phyloP scores from a whole-genome alignment of 2,329 filamentous ascomycete species.

The Diaporthe sp. region DNA sequence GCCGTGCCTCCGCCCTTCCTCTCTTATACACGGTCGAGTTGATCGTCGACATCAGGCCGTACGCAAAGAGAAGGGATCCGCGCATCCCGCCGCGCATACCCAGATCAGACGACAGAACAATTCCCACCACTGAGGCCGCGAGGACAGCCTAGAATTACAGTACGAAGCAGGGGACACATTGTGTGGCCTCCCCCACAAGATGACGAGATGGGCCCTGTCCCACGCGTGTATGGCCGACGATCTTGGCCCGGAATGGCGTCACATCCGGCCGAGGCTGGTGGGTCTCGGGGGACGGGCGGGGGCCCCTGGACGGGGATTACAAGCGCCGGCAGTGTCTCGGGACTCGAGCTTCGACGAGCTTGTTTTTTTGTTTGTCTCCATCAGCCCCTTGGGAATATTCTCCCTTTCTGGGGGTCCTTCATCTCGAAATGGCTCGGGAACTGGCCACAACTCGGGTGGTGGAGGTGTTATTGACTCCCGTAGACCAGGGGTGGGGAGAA shows the following conservation, averaged over 20 bases:
- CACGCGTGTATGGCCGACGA: slow-evolving; percentile 1
- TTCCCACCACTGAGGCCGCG: slow-evolving; percentile 13
- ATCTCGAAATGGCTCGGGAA: slow-evolving; percentile 7
- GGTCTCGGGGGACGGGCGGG: background rate
- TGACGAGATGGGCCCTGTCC: slow-evolving; percentile 15
- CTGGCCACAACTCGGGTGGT: slow-evolving; percentile 11
- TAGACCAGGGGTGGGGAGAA: background rate
- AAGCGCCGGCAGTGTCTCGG: slow-evolving; percentile 7
- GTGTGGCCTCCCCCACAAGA: background rate
- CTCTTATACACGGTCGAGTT: background rate
- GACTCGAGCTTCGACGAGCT: slow-evolving; percentile 9
- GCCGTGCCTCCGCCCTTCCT: background rate
- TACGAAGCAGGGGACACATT: background rate
- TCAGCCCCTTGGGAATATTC: background rate
- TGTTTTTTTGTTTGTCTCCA: background rate
- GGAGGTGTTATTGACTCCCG: background rate
- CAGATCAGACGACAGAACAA: background rate
- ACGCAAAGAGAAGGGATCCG: slow-evolving; percentile 1
- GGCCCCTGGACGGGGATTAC: slow-evolving; percentile 8
- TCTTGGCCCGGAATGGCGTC: slow-evolving; percentile 14
- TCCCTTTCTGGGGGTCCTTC: background rate
- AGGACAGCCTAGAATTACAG: background rate
- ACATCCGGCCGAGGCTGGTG: slow-evolving; percentile 17
- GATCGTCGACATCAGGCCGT: background rate
- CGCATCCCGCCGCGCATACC: background rate